Evolutionary conservation across 768 basidiomycete genomes (phyloP).

Genomic region (Trametes villosa): DNA sequence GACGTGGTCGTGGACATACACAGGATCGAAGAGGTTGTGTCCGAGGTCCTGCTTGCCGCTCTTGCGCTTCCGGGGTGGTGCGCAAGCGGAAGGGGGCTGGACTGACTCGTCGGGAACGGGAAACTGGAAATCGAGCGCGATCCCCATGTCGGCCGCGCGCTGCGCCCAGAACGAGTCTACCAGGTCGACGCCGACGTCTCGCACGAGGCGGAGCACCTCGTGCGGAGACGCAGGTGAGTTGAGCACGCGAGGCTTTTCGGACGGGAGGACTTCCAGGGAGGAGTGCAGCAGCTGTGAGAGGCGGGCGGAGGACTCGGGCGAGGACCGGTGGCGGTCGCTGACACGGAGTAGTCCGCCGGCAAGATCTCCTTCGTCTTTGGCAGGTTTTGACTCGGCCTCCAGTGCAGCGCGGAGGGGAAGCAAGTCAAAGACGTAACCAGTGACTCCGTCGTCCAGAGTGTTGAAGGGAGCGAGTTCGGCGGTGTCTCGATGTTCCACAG

Average conservation of each 20-base stretch:
- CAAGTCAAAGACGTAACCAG: conserved; percentile 75
- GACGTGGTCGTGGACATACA: conserved; percentile 65
- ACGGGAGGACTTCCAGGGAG: conserved; percentile 61
- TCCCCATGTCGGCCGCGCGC: conserved; percentile 65
- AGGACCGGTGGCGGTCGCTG: conserved; percentile 21
- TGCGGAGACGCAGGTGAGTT: conserved; percentile 65
- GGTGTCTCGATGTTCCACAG: conserved; percentile 57
- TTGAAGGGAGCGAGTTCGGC: conserved; percentile 53
- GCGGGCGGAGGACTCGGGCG: conserved; percentile 1
- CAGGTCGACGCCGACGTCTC: conserved; percentile 70
- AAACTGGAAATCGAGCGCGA: conserved; percentile 81
- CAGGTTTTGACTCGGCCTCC: not conserved
- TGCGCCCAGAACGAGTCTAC: conserved; percentile 79
- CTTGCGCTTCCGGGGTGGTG: conserved; percentile 9
- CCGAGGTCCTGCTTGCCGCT: conserved; percentile 54
- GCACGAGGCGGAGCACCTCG: conserved; percentile 70
- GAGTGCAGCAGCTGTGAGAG: conserved; percentile 50
- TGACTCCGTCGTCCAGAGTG: conserved; percentile 68
- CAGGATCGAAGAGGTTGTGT: conserved; percentile 68
- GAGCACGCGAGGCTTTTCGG: conserved; percentile 64
- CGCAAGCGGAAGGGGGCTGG: not conserved
- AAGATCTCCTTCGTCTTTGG: not conserved
- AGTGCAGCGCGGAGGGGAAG: conserved; percentile 45
- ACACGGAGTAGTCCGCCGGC: conserved; percentile 2
- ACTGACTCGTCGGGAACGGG: conserved; percentile 40